Conservation (phyloP, 352 stramenopile species). For the Phytophthora litchii region DNA sequence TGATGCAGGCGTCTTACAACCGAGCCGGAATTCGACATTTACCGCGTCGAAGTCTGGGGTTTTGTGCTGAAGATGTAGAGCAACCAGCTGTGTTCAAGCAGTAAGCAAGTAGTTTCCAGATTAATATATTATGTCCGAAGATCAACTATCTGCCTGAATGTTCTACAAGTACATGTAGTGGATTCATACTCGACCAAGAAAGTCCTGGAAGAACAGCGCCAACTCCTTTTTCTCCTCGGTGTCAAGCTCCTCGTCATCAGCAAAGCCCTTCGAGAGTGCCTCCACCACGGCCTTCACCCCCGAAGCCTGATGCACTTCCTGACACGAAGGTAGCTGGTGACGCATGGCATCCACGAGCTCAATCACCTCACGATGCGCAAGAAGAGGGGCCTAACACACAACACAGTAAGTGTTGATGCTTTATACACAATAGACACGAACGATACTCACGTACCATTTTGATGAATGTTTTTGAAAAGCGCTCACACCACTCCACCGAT, state of each 20-base stretch:
- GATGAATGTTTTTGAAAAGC: constrained; percentile 56
- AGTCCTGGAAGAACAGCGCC: constrained; percentile 44
- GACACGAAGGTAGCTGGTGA: constrained; percentile 64
- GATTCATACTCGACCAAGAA: constrained; percentile 35
- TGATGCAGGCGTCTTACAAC: constrained; percentile 44
- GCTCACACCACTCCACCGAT: constrained; percentile 61
- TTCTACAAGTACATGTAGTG: constrained; percentile 1
- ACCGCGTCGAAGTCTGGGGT: constrained; percentile 73
- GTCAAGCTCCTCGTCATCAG: constrained; percentile 46
- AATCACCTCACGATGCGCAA: constrained; percentile 51
- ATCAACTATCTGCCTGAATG: constrained; percentile 1
- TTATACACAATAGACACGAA: neutral
- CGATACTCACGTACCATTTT: constrained; percentile 42
- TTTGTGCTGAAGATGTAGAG: constrained; percentile 59
- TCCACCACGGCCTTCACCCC: constrained; percentile 50
- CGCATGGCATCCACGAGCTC: constrained; percentile 67
- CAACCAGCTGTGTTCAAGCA: too few species aligned
- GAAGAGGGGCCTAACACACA: constrained; percentile 36
- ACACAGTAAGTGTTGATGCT: neutral
- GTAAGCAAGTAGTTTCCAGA: constrained; percentile 2
- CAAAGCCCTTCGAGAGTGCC: constrained; percentile 31
- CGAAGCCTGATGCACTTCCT: constrained; percentile 41
- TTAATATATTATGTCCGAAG: constrained; percentile 30
- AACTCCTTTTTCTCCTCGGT: constrained; percentile 64
- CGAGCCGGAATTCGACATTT: constrained; percentile 60